Evolutionary conservation across 192 early-diverging fungal species (phyloP), one percentile per base, ranked within the genome.

Genomic region (Coemansia sp.): DNA sequence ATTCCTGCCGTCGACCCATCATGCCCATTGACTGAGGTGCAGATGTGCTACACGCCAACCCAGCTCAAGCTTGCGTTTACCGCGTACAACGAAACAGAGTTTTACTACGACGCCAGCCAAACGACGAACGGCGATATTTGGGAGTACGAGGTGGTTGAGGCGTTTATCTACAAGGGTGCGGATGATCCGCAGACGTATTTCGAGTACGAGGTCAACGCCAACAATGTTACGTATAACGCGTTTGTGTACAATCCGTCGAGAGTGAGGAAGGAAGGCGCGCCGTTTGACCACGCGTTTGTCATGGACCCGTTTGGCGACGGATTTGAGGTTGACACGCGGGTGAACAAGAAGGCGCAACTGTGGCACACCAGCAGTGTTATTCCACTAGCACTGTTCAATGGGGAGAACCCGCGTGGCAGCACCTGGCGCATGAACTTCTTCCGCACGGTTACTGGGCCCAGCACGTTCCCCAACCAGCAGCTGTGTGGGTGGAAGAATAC

Each of bases 351-450:
- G 8, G 65, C 63, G 6, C 56, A 54, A 18, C 43, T 37, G 24
- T 81, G 78, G 78, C 51, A 18, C 1, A 63, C 78, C 11, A 52
- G 43, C 23, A 60, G 52, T 3, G 50, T 66, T 1, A 81, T 81
- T 20, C 78, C 78, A 14, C 56, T 81, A 27, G 78, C 78, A 16
- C 59, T 81, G 57, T 81, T 81, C 37, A 81, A 81, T 23, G 78
- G 60, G 32, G 78, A 81, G 54, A 66, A 75, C 37, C 73, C 73
- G 10, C 38, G 38, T 12, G 78, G 73, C 38, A 57, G 62, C n/a
- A 35, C 20, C 13, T 81, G 78, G 78, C 73, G 78, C 52, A 81
- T 81, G 78, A 81, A 81, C 67, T 81, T 81, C 51, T 81, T 81
- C 73, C 62, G 78, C 19, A 81, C 78, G 0, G 62, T 81, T 18